Evolutionary conservation across 2,329 filamentous ascomycete species (phyloP).

Genomic region (Diaporthe ilicicola): DNA sequence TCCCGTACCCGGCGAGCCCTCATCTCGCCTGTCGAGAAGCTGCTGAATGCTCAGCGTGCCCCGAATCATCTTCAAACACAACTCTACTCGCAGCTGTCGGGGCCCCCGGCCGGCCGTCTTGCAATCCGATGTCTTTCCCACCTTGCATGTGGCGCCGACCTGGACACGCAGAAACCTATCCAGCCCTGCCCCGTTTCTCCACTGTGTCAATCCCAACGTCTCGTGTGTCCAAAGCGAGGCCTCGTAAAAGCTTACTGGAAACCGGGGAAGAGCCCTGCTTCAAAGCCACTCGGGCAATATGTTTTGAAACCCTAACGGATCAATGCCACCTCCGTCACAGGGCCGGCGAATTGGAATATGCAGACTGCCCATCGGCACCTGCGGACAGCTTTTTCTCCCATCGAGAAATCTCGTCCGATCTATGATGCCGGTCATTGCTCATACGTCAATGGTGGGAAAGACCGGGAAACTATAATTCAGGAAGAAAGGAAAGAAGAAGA

Average conservation of each 20-base stretch:
- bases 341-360: not conserved
- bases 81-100: not conserved
- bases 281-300: not conserved
- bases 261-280: not conserved
- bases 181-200: not conserved
- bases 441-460: not conserved
- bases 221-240: not conserved
- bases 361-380: constrained; percentile 15
- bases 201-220: constrained; percentile 3
- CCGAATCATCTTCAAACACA: not conserved
- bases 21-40: not conserved
- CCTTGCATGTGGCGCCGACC: not conserved
- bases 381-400: not conserved
- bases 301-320: constrained; percentile 22
- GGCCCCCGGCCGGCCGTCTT: not conserved
- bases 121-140: constrained; percentile 4
- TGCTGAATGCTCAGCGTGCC: not conserved
- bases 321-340: constrained; percentile 1
- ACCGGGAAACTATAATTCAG: constrained; percentile 1
- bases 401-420: constrained; percentile 4
- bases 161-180: not conserved
- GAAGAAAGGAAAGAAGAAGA: too few species aligned
- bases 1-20: not conserved
- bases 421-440: not conserved
- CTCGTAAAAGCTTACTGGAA: constrained; percentile 14